Percentiles rank a stretch among this genome's conserved stretches.
phyloP scores from a whole-genome alignment of 2,329 filamentous ascomycete genomes.

The Zymoseptoria brevis region DNA sequence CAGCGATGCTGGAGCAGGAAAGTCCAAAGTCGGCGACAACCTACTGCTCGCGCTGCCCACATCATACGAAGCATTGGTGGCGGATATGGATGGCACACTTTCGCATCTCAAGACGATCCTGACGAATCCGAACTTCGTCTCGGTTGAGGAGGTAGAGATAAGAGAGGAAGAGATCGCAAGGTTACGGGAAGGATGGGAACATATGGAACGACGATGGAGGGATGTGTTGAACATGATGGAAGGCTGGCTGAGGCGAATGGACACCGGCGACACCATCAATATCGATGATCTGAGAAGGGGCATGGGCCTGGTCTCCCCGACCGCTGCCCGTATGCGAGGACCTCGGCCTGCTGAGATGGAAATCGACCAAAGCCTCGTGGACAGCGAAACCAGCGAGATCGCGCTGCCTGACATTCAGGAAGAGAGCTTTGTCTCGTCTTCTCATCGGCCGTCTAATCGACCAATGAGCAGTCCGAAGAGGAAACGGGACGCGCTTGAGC shows the following conservation, averaged over 20 bases:
- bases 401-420: constrained; percentile 8
- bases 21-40: constrained; percentile 19
- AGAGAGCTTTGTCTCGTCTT: constrained; percentile 3
- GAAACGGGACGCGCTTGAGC: constrained; percentile 27
- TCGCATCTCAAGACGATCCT: constrained; percentile 75
- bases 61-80: constrained; percentile 60
- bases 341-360: constrained; percentile 11
- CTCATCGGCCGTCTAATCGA: background rate
- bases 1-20: constrained; percentile 17
- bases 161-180: constrained; percentile 84
- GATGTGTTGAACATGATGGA: constrained; percentile 89
- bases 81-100: constrained; percentile 68
- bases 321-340: constrained; percentile 17
- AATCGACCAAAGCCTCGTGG: constrained; percentile 19
- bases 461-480: constrained; percentile 19
- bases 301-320: constrained; percentile 41
- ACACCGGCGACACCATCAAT: constrained; percentile 61
- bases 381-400: constrained; percentile 24
- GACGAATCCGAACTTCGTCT: constrained; percentile 93
- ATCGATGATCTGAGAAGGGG: constrained; percentile 55
- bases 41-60: constrained; percentile 44
- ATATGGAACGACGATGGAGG: constrained; percentile 84
- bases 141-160: constrained; percentile 87
- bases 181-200: constrained; percentile 79
- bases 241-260: constrained; percentile 79